Percentiles rank a stretch among this genome's conserved stretches.
These are phyloP conservation scores for Fusarium transvaalense DNA, from an alignment of 2,329 filamentous ascomycete species.

Conservation along the genomic window DNA sequence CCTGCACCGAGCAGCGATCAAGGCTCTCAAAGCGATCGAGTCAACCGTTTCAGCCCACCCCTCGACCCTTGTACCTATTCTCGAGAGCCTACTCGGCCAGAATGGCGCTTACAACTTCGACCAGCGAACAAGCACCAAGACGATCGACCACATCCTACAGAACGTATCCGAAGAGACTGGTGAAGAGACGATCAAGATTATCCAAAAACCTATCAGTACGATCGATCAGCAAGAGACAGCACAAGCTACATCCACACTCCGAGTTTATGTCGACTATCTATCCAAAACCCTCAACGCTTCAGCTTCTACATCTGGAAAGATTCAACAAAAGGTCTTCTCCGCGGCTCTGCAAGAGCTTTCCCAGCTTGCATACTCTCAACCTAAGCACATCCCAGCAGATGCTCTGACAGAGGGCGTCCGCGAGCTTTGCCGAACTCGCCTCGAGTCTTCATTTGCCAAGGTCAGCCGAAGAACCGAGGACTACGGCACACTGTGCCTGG, in stretches of 20 bases:
- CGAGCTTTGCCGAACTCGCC: conserved; percentile 66
- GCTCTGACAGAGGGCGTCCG: conserved; percentile 65
- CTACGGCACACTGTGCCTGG: conserved; percentile 65
- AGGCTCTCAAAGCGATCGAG: conserved; percentile 79
- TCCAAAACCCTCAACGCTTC: conserved; percentile 63
- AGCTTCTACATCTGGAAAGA: conserved; percentile 47
- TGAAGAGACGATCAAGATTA: conserved; percentile 62
- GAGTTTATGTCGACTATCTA: conserved; percentile 67
- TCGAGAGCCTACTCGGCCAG: conserved; percentile 76
- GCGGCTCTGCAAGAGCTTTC: conserved; percentile 65
- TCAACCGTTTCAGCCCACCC: conserved; percentile 72
- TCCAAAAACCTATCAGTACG: conserved; percentile 59
- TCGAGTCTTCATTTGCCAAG: conserved; percentile 70
- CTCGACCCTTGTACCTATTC: conserved; percentile 68
- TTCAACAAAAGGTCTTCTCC: conserved; percentile 51
- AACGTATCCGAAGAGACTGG: conserved; percentile 69
- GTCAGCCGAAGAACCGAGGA: conserved; percentile 67
- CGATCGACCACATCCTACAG: conserved; percentile 79
- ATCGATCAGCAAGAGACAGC: conserved; percentile 46
- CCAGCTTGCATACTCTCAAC: conserved; percentile 66
- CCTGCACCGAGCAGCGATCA: conserved; percentile 81
- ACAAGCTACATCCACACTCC: conserved; percentile 54
- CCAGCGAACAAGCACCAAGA: conserved; percentile 86
- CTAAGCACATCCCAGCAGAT: conserved; percentile 57
- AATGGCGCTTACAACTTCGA: conserved; percentile 85